Percentiles rank a stretch among this genome's conserved stretches.
These are phyloP conservation scores for Herpetospermum pedunculosum DNA, from an alignment of 306 rosid genomes.

Conservation along the genomic window DNA sequence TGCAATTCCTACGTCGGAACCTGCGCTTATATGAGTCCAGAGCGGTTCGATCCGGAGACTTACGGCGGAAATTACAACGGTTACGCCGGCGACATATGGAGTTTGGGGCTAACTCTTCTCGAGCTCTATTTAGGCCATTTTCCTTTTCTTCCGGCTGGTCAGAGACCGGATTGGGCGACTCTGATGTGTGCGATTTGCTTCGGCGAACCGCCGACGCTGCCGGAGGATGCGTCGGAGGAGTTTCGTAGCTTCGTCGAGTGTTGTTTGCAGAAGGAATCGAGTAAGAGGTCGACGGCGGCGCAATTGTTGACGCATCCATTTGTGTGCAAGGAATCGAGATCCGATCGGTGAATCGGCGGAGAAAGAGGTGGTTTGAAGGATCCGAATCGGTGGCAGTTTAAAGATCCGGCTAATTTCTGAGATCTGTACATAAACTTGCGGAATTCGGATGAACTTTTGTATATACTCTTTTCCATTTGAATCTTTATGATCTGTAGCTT, in stretches of 20 bases:
- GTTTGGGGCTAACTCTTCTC: conserved; percentile 69
- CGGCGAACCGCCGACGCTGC: conserved; percentile 60
- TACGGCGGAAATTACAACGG: conserved; percentile 80
- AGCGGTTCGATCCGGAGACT: conserved; percentile 73
- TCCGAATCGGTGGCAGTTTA: neutral
- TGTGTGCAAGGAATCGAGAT: conserved; percentile 20
- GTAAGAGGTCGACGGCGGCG: conserved; percentile 59
- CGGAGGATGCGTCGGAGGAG: conserved; percentile 41
- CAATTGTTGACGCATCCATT: conserved; percentile 70
- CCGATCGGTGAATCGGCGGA: neutral
- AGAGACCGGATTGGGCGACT: conserved; percentile 85
- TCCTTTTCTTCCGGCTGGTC: conserved; percentile 70
- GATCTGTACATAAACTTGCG: conserved; percentile 11
- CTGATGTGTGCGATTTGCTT: conserved; percentile 87
- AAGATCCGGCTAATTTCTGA: neutral
- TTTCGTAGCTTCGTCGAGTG: conserved; percentile 52
- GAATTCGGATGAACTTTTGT: conserved; percentile 6
- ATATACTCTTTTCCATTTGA: neutral
- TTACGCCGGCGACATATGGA: conserved; percentile 78
- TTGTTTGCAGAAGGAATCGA: conserved; percentile 72
- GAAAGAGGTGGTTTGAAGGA: neutral
- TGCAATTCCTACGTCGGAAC: conserved; percentile 89
- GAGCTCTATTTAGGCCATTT: conserved; percentile 89
- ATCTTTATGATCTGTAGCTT: neutral
- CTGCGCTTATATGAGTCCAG: conserved; percentile 97